These are phyloP conservation scores for Urtica urens DNA, from an alignment of 306 rosid genomes.

Conservation along the genomic window DNA sequence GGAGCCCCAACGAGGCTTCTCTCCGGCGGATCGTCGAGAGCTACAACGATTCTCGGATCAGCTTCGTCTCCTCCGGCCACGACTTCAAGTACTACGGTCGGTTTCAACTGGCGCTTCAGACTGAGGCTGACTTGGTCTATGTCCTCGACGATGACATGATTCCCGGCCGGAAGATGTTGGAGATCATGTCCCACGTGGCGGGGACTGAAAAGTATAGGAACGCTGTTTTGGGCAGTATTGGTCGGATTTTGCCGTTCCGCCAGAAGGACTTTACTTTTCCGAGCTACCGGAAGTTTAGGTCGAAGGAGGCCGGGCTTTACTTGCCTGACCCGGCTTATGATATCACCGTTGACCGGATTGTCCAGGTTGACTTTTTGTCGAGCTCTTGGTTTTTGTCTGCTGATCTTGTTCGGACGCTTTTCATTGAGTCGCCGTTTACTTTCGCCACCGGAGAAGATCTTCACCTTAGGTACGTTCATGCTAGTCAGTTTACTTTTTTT, in stretches of 20 bases:
- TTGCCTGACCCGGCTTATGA: constrained; percentile 97
- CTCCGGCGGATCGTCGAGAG: constrained; percentile 70
- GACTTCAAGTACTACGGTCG: constrained; percentile 98
- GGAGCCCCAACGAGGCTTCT: constrained; percentile 82
- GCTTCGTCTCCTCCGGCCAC: constrained; percentile 75
- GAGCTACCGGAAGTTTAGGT: constrained; percentile 79
- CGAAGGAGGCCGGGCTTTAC: constrained; percentile 87
- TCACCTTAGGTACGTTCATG: constrained; percentile 56
- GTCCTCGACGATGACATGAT: constrained; percentile 90
- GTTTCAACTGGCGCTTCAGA: constrained; percentile 87
- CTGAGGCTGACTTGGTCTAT: constrained; percentile 76
- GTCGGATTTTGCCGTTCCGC: constrained; percentile 83
- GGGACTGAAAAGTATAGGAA: constrained; percentile 78
- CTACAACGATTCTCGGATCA: constrained; percentile 69
- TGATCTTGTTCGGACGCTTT: constrained; percentile 67
- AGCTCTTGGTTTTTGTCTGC: constrained; percentile 94
- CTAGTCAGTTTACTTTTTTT: neutral
- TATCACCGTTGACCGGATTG: constrained; percentile 68
- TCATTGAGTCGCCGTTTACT: constrained; percentile 77
- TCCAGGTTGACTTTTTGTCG: constrained; percentile 94
- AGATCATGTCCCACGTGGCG: constrained; percentile 78
- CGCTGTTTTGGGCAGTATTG: constrained; percentile 82
- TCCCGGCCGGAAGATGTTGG: constrained; percentile 81
- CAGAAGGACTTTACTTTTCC: constrained; percentile 91
- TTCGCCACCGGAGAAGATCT: constrained; percentile 97